Conservation (phyloP, 352 stramenopile genomes). For the Phytophthora megakarya region DNA sequence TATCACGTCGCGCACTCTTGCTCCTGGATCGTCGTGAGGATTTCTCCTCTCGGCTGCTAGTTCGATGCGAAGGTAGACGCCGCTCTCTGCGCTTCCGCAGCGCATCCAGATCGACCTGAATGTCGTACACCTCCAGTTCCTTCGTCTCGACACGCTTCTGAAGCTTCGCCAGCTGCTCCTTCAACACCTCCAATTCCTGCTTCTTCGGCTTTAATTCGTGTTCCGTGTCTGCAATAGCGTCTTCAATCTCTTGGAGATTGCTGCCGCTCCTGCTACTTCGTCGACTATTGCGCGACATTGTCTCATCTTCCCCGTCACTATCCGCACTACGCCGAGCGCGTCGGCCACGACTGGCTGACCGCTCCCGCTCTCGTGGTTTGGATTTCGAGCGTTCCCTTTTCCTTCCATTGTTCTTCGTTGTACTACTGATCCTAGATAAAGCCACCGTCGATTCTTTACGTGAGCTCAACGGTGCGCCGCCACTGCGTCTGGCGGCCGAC, state of each 20-base stretch:
- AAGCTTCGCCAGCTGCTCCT: conserved; percentile 42
- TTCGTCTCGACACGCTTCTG: conserved; percentile 52
- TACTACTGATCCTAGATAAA: not conserved
- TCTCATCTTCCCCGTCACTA: conserved; percentile 28
- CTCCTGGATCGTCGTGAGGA: conserved; percentile 29
- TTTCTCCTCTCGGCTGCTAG: conserved; percentile 15
- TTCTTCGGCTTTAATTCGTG: conserved; percentile 50
- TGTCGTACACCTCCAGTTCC: conserved; percentile 68
- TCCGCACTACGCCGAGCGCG: conserved; percentile 6
- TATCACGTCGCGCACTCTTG: conserved; percentile 26
- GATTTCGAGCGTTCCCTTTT: conserved; percentile 31
- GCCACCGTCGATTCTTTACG: conserved; percentile 1
- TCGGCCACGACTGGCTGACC: conserved; percentile 29
- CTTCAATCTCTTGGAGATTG: conserved; percentile 50
- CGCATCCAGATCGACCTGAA: conserved; percentile 65
- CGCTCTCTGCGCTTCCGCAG: conserved; percentile 59
- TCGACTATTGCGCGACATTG: conserved; percentile 8
- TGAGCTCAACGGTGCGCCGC: conserved; percentile 9
- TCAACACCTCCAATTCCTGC: conserved; percentile 48
- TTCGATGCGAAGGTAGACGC: conserved; percentile 24
- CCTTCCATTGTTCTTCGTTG: conserved; percentile 12
- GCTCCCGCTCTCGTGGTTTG: conserved; percentile 22
- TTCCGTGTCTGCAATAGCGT: conserved; percentile 51
- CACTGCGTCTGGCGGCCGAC: conserved; percentile 38
- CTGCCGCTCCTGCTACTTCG: conserved; percentile 32